Evolutionary conservation across 2,329 filamentous ascomycete species (phyloP).

Genomic region (Cadophora gregata): DNA sequence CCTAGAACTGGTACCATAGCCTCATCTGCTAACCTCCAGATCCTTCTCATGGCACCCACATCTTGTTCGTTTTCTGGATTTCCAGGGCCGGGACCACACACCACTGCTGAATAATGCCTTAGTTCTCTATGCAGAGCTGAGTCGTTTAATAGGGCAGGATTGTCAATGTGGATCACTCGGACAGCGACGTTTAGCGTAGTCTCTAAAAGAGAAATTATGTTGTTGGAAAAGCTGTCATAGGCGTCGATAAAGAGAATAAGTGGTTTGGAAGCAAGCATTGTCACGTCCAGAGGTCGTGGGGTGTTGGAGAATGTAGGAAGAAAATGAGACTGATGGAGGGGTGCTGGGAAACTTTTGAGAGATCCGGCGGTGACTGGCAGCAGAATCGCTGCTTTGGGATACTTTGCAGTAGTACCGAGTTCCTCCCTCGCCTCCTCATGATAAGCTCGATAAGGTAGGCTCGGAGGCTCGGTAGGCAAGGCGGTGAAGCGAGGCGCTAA

Average conservation of each 20-base stretch:
- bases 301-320: background rate
- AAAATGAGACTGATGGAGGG: background rate
- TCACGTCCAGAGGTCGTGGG: conserved; percentile 25
- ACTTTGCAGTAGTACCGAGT: no score
- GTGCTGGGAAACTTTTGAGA: conserved; percentile 6
- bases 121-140: conserved; percentile 57
- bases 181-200: conserved; percentile 72
- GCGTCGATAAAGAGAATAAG: conserved; percentile 88
- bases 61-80: conserved; percentile 75
- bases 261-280: conserved; percentile 41
- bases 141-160: conserved; percentile 54
- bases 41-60: conserved; percentile 77
- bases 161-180: conserved; percentile 74
- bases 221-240: conserved; percentile 96
- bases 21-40: conserved; percentile 71
- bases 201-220: conserved; percentile 83
- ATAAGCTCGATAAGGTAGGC: no score
- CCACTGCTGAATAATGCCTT: conserved; percentile 76
- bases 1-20: conserved; percentile 78
- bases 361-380: background rate
- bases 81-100: conserved; percentile 90
- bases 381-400: conserved; percentile 8
- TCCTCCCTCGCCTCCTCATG: no score
- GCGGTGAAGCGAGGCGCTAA: no score
- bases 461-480: no score